Evolutionary conservation across 2,329 filamentous ascomycete species (phyloP), one percentile per base, ranked within the genome.

Genomic region (Verticillium nubilum): DNA sequence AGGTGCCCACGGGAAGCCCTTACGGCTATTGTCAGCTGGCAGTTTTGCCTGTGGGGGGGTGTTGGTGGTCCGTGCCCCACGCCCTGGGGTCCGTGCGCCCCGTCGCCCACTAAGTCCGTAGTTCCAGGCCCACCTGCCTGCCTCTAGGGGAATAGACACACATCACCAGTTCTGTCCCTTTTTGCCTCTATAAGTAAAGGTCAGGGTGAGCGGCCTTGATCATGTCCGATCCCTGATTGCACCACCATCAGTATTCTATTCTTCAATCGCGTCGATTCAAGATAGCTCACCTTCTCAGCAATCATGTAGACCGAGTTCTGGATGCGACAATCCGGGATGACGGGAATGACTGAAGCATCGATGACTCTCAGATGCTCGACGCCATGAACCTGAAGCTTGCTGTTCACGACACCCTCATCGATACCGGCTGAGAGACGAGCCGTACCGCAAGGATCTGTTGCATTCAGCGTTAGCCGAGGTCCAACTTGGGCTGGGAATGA

Each of bases 231-330:
- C 33, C 33, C 33, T 37, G 15, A 6, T 37, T 4, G 33, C 4
- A 6, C 6, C 12, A 15, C n/a, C 13, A 17, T 37, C 33, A 15
- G 33, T 37, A 19, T 17, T 1, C 1, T 2, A 33, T 33, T 10
- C 5, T 15, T 12, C 31, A 12, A 12, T 15, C 31, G 15, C 31
- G 15, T 33, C 31, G 29, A 31, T 31, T 31, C 5, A 12, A 12
- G 5, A 31, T 31, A 31, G 33, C 33, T 37, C 17, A 60, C 74
- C 73, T 81, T 86, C 67, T 87, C 84, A 4, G 74, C 84, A 59
- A 86, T 67, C 78, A 82, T 83, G 64, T 87, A 87, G 2, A 86
- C 83, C 2, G 80, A 77, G 60, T 84, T 85, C 67, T 86, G 83
- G 54, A 85, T 85, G 1, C 83, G 78, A n/a, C 73, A 83, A 75